These are phyloP conservation scores for Plectosphaerella cucumerina DNA, from an alignment of 2,329 filamentous ascomycete genomes.

Conservation along the genomic window DNA sequence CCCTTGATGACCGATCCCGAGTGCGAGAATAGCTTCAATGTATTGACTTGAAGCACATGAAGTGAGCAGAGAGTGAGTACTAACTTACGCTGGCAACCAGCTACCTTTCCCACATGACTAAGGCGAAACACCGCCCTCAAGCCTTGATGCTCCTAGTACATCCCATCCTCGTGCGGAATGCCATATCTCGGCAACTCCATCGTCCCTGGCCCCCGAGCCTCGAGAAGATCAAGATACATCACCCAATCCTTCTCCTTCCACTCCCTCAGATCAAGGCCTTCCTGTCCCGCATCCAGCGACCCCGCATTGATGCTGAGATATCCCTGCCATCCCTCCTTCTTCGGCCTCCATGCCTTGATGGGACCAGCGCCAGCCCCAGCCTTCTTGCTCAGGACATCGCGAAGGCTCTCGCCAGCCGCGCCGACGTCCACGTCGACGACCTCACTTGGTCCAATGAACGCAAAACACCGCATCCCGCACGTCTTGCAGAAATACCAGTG, in stretches of 20 bases:
- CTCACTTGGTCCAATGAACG: constrained; percentile 28
- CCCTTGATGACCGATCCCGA: too few relatives aligned
- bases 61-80: too few relatives aligned
- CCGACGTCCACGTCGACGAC: constrained; percentile 14
- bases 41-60: too few relatives aligned
- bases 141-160: background rate
- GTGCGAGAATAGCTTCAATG: too few relatives aligned
- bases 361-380: constrained; percentile 15
- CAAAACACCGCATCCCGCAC: constrained; percentile 41
- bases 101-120: too few relatives aligned
- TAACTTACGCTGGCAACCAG: too few relatives aligned
- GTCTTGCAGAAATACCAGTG: constrained; percentile 43
- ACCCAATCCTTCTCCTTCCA: constrained; percentile 29
- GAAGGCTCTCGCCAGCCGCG: background rate
- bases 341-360: constrained; percentile 21
- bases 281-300: constrained; percentile 29
- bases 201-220: constrained; percentile 5
- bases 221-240: constrained; percentile 16
- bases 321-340: constrained; percentile 17
- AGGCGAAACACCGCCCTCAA: too few relatives aligned
- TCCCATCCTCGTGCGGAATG: constrained; percentile 5
- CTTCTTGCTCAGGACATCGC: constrained; percentile 20
- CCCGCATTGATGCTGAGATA: constrained; percentile 34
- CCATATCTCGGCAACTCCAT: constrained; percentile 7
- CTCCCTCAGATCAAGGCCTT: constrained; percentile 28